phyloP scores from a whole-genome alignment of 176 grass and related monocot species.

The Oryza officinalis region DNA sequence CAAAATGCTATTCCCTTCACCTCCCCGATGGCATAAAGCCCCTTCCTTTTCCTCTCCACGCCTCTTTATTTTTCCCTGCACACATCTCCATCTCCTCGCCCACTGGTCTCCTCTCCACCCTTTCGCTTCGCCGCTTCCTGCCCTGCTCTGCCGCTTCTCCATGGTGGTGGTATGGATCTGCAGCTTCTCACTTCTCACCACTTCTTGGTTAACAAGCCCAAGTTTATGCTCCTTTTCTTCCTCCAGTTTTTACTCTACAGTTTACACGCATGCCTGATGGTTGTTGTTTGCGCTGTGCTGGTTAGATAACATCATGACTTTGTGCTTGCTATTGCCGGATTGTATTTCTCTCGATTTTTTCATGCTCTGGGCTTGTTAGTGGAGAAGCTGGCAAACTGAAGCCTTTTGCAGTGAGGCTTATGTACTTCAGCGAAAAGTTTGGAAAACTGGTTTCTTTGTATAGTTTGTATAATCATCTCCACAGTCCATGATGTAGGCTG shows the following conservation, averaged over 20 bases:
- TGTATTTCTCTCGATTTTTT: background rate
- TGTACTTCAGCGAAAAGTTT: background rate
- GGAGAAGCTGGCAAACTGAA: background rate
- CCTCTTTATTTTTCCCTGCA: constrained; percentile 37
- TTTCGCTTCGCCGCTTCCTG: constrained; percentile 46
- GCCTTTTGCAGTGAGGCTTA: background rate
- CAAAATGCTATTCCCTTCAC: constrained; percentile 51
- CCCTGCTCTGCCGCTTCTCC: background rate
- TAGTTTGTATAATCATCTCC: background rate
- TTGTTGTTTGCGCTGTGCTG: background rate
- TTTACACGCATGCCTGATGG: background rate
- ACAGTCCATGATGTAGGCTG: background rate
- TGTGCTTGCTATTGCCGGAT: background rate
- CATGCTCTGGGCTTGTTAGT: background rate
- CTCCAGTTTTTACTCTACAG: background rate
- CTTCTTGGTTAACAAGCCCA: background rate
- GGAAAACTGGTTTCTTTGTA: background rate
- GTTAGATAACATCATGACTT: background rate
- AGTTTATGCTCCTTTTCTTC: background rate
- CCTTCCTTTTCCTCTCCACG: constrained; percentile 34
- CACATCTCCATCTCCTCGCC: constrained; percentile 21
- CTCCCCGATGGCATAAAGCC: constrained; percentile 39
- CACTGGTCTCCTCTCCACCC: constrained; percentile 40
- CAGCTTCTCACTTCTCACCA: background rate
- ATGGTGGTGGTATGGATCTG: constrained; percentile 41